Evolutionary conservation across 2,329 filamentous ascomycete genomes (phyloP).

Genomic region (Chrysosphaeria jannelii): DNA sequence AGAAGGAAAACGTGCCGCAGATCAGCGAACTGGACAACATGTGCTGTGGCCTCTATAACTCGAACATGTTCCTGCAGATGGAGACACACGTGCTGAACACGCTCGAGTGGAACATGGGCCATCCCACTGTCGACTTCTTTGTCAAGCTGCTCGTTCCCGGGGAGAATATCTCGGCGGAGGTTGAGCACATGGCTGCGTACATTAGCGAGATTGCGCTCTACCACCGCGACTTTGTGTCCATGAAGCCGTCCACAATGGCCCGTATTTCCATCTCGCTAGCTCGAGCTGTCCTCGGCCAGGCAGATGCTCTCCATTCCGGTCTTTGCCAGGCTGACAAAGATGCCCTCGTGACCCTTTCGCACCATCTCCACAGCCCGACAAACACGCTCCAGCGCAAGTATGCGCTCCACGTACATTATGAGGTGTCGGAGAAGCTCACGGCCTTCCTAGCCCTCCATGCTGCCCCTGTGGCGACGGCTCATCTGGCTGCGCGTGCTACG

Average conservation of each 20-base stretch:
- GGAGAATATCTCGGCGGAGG: constrained; percentile 48
- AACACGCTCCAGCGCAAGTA: constrained; percentile 28
- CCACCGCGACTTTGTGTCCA: constrained; percentile 88
- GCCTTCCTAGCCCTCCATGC: constrained; percentile 29
- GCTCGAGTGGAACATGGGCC: constrained; percentile 81
- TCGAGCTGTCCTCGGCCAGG: constrained; percentile 55
- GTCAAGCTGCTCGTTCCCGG: constrained; percentile 64
- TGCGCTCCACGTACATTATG: constrained; percentile 19
- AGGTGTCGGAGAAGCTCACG: constrained; percentile 22
- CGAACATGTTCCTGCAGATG: constrained; percentile 99
- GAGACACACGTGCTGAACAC: constrained; percentile 98
- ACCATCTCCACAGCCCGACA: constrained; percentile 27
- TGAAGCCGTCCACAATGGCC: constrained; percentile 70
- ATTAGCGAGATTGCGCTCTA: constrained; percentile 87
- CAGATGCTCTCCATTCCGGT: constrained; percentile 43
- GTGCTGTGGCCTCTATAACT: constrained; percentile 95
- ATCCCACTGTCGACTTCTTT: constrained; percentile 88
- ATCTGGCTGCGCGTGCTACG: constrained; percentile 7
- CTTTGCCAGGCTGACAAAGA: constrained; percentile 47
- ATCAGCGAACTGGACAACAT: constrained; percentile 94
- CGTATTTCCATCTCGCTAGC: constrained; percentile 63
- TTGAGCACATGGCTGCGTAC: constrained; percentile 85
- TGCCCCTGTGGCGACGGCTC: constrained; percentile 8
- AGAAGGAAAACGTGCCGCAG: constrained; percentile 94
- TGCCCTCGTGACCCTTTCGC: constrained; percentile 27